phyloP scores from a whole-genome alignment of 2,329 filamentous ascomycete genomes.

The Malbranchea cinnamomea region DNA sequence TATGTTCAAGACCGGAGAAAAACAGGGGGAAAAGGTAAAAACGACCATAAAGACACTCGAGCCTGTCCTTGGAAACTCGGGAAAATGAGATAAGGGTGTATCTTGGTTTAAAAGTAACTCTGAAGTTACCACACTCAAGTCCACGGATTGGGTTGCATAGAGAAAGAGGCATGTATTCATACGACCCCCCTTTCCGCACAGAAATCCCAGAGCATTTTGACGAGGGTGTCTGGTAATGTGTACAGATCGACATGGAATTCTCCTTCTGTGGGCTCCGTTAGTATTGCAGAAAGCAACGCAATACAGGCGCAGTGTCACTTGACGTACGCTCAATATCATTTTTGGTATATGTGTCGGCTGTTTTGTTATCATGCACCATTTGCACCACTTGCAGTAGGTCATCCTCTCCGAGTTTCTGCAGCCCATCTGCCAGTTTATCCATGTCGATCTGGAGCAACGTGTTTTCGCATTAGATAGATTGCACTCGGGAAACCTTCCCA shows the following conservation, averaged over 20 bases:
- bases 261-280: slow-evolving; percentile 65
- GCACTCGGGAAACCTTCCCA: neutral
- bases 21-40: too few relatives aligned
- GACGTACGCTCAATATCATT: slow-evolving; percentile 86
- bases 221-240: slow-evolving; percentile 78
- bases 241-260: slow-evolving; percentile 98
- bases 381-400: slow-evolving; percentile 90
- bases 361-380: slow-evolving; percentile 96
- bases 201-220: slow-evolving; percentile 94
- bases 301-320: too few relatives aligned
- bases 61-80: too few relatives aligned
- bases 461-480: neutral
- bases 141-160: too few relatives aligned
- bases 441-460: slow-evolving; percentile 59
- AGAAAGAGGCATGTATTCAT: slow-evolving; percentile 16
- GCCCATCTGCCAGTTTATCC: slow-evolving; percentile 87
- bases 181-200: slow-evolving; percentile 33
- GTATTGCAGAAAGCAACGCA: too few relatives aligned
- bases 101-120: too few relatives aligned
- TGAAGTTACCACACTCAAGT: too few relatives aligned
- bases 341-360: slow-evolving; percentile 84
- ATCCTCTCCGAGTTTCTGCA: slow-evolving; percentile 82
- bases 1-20: too few relatives aligned
- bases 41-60: too few relatives aligned
- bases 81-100: too few relatives aligned